phyloP scores from a whole-genome alignment of 2,329 filamentous ascomycete genomes.

The Lecanicillium sp. region DNA sequence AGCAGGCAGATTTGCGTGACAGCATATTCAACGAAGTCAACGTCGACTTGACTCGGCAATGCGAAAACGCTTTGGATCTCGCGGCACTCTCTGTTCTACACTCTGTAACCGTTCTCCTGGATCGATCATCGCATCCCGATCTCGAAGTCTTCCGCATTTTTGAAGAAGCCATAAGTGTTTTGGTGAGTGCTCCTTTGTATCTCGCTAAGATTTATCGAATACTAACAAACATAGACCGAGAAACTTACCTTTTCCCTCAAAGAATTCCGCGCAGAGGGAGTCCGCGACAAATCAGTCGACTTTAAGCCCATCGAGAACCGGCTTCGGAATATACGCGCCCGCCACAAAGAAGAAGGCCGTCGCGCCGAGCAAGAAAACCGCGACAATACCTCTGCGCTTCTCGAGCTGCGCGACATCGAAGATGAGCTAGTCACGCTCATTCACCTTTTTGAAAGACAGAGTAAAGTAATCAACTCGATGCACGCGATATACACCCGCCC shows the following conservation, averaged over 20 bases:
- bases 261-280: slow-evolving; percentile 49
- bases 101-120: slow-evolving; percentile 52
- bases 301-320: slow-evolving; percentile 33
- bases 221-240: slow-evolving; percentile 38
- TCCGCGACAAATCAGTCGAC: slow-evolving; percentile 34
- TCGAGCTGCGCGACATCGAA: slow-evolving; percentile 56
- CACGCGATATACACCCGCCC: slow-evolving; percentile 31
- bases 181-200: slow-evolving; percentile 29
- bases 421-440: slow-evolving; percentile 52
- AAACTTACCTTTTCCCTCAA: slow-evolving; percentile 55
- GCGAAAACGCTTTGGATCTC: slow-evolving; percentile 53
- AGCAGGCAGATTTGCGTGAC: slow-evolving; percentile 53
- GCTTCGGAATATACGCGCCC: slow-evolving; percentile 26
- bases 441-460: slow-evolving; percentile 50
- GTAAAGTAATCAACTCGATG: slow-evolving; percentile 40
- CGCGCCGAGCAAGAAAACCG: slow-evolving; percentile 49
- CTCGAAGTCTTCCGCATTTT: slow-evolving; percentile 58
- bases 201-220: background rate
- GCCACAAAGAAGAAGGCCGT: slow-evolving; percentile 30
- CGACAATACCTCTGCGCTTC: slow-evolving; percentile 52
- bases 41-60: slow-evolving; percentile 52
- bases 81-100: slow-evolving; percentile 54
- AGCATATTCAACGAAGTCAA: slow-evolving; percentile 60
- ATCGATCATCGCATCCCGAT: slow-evolving; percentile 50
- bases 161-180: slow-evolving; percentile 55